These are phyloP conservation scores for Allium cepa DNA, from an alignment of 106 monocot species.

Conservation along the genomic window DNA sequence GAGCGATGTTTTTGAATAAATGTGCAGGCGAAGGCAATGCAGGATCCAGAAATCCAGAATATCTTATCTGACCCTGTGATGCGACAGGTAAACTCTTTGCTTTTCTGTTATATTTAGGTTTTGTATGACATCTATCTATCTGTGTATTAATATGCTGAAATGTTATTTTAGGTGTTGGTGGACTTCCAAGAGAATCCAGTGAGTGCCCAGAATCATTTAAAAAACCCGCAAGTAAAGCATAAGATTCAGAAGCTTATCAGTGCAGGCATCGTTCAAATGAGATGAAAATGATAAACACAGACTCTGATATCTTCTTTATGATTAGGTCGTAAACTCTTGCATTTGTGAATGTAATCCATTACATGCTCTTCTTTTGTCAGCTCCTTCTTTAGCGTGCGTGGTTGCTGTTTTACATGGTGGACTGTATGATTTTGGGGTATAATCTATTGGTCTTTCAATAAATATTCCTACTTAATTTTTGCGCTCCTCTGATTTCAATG, in stretches of 20 bases:
- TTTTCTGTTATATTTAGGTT: not conserved
- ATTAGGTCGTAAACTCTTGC: too few species aligned
- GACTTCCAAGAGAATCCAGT: constrained; percentile 84
- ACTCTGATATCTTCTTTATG: too few species aligned
- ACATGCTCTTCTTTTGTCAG: too few species aligned
- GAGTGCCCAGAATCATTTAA: constrained; percentile 68
- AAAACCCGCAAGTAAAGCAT: constrained; percentile 76
- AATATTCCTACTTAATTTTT: too few species aligned
- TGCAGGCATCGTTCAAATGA: constrained; percentile 92
- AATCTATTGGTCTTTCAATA: too few species aligned
- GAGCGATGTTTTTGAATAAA: not conserved
- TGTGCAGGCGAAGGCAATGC: constrained; percentile 52
- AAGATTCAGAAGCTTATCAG: constrained; percentile 87
- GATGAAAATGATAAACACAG: constrained; percentile 12
- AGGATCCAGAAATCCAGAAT: constrained; percentile 85
- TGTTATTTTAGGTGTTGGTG: constrained; percentile 22
- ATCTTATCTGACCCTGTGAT: constrained; percentile 84
- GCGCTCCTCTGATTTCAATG: too few species aligned
- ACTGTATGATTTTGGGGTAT: too few species aligned
- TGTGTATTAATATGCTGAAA: not conserved
- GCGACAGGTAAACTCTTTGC: constrained; percentile 39
- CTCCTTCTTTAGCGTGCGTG: too few species aligned
- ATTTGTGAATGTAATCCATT: too few species aligned
- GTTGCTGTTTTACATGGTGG: too few species aligned
- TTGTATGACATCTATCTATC: not conserved